These are phyloP conservation scores for Candida khao-thaluensis DNA, from an alignment of 805 yeast genomes.

Conservation along the genomic window DNA sequence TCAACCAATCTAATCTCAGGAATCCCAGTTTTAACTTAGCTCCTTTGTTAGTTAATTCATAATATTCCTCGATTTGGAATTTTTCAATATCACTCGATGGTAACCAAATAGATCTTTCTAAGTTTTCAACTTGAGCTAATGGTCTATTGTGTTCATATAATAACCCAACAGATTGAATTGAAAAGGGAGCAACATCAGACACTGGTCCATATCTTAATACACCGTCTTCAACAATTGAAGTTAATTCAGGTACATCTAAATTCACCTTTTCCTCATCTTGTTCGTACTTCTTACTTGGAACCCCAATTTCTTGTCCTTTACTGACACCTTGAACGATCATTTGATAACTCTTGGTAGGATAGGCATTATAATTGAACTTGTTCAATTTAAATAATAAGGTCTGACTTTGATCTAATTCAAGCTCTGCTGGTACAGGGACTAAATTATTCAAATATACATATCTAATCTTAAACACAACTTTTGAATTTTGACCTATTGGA, in stretches of 20 bases:
- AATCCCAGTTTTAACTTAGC: conserved; percentile 71
- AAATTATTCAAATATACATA: conserved; percentile 48
- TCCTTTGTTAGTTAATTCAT: conserved; percentile 74
- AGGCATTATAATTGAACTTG: conserved; percentile 60
- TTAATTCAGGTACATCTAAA: conserved; percentile 23
- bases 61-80: conserved; percentile 78
- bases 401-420: conserved; percentile 62
- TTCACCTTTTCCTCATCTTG: conserved; percentile 1
- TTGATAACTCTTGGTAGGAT: conserved; percentile 51
- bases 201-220: conserved; percentile 56
- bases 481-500: conserved; percentile 66
- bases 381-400: conserved; percentile 51
- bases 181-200: conserved; percentile 43
- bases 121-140: conserved; percentile 53
- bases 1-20: conserved; percentile 76
- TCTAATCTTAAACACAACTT: conserved; percentile 47
- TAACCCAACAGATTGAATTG: conserved; percentile 50
- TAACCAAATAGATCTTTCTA: conserved; percentile 80
- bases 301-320: conserved; percentile 46
- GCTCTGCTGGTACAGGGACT: conserved; percentile 62
- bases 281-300: conserved; percentile 18
- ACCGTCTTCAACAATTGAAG: conserved; percentile 39
- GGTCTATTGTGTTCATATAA: conserved; percentile 68
- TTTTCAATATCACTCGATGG: conserved; percentile 75
- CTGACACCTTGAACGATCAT: conserved; percentile 46